Evolutionary conservation across 345 rosid genomes (phyloP).

Genomic region (Turnera subulata): DNA sequence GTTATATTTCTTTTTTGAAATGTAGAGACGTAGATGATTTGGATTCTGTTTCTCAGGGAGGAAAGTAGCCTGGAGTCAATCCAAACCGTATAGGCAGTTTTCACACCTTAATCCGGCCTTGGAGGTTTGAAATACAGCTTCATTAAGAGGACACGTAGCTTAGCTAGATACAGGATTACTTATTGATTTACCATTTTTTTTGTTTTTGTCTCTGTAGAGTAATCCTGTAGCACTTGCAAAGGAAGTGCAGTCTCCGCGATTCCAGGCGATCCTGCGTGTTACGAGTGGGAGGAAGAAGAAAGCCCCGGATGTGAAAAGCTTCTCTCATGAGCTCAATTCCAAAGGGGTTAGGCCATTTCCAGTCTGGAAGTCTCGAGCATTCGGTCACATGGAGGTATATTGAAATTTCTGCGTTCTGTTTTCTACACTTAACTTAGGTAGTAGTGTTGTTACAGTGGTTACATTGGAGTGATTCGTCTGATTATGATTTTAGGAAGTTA

Average conservation of each 20-base stretch:
- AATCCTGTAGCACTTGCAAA: conserved; percentile 53
- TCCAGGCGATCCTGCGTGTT: conserved; percentile 76
- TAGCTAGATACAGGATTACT: background rate
- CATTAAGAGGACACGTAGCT: background rate
- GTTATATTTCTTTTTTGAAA: background rate
- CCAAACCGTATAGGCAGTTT: conserved; percentile 54
- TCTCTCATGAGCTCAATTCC: conserved; percentile 96
- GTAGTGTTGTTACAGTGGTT: background rate
- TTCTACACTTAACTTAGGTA: background rate
- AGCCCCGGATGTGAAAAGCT: conserved; percentile 82
- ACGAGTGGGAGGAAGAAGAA: conserved; percentile 84
- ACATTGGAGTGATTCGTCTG: background rate
- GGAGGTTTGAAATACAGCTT: conserved; percentile 39
- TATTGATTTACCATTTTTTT: background rate
- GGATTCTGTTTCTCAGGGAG: conserved; percentile 34
- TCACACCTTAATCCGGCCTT: conserved; percentile 44
- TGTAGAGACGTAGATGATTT: background rate
- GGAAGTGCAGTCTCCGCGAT: conserved; percentile 82
- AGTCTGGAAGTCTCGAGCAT: conserved; percentile 76
- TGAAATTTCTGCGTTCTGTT: background rate
- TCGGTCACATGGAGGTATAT: conserved; percentile 84
- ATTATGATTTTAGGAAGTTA: conserved; percentile 57
- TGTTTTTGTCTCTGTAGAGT: conserved; percentile 35
- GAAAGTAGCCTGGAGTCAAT: conserved; percentile 54
- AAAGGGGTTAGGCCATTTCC: conserved; percentile 95